These are phyloP conservation scores for Buddleja alternifolia DNA, from an alignment of 257 asterid species.

Conservation along the genomic window DNA sequence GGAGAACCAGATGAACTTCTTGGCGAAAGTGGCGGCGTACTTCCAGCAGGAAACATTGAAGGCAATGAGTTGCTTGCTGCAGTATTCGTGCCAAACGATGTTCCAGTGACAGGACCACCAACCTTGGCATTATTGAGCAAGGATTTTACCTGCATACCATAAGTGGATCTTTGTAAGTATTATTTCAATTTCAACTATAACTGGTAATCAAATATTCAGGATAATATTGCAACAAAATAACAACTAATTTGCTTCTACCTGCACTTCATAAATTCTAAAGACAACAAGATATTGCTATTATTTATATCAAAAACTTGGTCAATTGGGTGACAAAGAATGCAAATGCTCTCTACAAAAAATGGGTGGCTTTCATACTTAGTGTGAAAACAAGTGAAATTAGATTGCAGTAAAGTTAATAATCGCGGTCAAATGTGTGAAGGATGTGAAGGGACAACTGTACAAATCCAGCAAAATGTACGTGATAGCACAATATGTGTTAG, in stretches of 20 bases:
- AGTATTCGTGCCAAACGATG: slow-evolving; percentile 60
- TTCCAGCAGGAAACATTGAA: slow-evolving; percentile 97
- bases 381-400: background rate
- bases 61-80: slow-evolving; percentile 79
- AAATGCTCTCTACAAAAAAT: background rate
- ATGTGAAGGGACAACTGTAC: background rate
- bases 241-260: slow-evolving; percentile 14
- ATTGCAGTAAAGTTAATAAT: background rate
- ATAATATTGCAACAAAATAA: slow-evolving; percentile 18
- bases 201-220: background rate
- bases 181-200: slow-evolving; percentile 16
- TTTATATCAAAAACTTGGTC: background rate
- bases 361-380: background rate
- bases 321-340: background rate
- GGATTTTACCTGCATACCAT: slow-evolving; percentile 75
- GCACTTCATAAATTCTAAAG: slow-evolving; percentile 17
- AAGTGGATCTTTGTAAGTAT: slow-evolving; percentile 25
- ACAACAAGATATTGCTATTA: slow-evolving; percentile 1
- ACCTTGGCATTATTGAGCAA: slow-evolving; percentile 83
- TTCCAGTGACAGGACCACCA: slow-evolving; percentile 72
- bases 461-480: background rate
- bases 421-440: background rate
- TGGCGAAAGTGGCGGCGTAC: slow-evolving; percentile 99
- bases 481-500: background rate
- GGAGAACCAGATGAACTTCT: slow-evolving; percentile 98